Evolutionary conservation across 805 yeast genomes (phyloP).

Genomic region (Brettanomyces custersianus): DNA sequence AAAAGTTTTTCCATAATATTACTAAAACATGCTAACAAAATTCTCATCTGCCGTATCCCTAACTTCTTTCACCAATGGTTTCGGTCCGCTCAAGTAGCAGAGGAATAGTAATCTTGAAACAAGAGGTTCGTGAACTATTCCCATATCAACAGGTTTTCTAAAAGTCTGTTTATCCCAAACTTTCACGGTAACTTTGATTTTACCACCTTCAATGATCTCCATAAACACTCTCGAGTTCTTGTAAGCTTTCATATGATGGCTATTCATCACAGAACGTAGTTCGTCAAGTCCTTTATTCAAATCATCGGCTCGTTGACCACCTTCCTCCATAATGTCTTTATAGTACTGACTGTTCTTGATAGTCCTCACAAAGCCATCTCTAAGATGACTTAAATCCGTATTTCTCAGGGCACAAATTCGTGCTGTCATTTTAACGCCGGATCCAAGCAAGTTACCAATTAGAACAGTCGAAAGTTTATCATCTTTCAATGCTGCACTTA

Average conservation of each 20-base stretch:
- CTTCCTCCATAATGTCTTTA: conserved; percentile 35
- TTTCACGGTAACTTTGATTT: conserved; percentile 27
- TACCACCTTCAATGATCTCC: conserved; percentile 41
- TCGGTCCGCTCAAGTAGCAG: conserved; percentile 64
- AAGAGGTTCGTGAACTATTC: conserved; percentile 51
- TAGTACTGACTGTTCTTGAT: conserved; percentile 59
- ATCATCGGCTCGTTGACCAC: conserved; percentile 16
- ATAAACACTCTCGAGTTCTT: conserved; percentile 62
- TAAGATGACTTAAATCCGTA: conserved; percentile 83
- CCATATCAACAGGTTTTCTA: conserved; percentile 32
- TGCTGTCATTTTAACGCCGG: conserved; percentile 55
- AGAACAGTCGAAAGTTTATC: conserved; percentile 42
- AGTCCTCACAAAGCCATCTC: conserved; percentile 83
- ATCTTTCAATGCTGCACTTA: conserved; percentile 39
- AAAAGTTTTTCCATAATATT: too few relatives aligned
- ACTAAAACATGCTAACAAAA: conserved; percentile 10
- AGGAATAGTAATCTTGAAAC: conserved; percentile 61
- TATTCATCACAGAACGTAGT: conserved; percentile 48
- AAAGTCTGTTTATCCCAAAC: conserved; percentile 4
- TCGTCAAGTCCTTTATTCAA: conserved; percentile 49
- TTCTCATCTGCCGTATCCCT: conserved; percentile 16
- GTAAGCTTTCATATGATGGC: conserved; percentile 55
- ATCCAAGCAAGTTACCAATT: conserved; percentile 46
- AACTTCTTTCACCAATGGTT: conserved; percentile 45
- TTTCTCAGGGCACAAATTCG: conserved; percentile 81